Base-by-base conservation (phyloP, 2,329 filamentous ascomycete genomes). In the Colletotrichum destructivum region DNA sequence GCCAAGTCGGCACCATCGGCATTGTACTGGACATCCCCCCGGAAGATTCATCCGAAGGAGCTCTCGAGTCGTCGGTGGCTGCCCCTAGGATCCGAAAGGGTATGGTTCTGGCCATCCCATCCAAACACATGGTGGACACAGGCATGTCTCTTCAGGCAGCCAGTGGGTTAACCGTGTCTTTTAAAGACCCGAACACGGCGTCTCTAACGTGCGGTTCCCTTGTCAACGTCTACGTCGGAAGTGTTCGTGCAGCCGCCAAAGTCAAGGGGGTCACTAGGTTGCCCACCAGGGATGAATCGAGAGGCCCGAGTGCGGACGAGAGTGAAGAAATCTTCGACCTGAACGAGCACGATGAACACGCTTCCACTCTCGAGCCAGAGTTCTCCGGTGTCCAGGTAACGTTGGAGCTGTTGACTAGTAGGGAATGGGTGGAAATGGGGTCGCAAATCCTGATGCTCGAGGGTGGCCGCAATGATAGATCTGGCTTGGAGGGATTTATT, bases 1-100 rank as follows among this genome's bases (percentile, higher is more conserved):
- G 94, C 12, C 96, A 99, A 81, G 95, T 96, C 7, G 96, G 96
- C 0, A 98, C 95, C 0, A 88, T 99, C 65, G 96, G 95, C 0
- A 85, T 98, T 62, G 87, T 92, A 3, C 87, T 92, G n/a, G 84
- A 88, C 42, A 78, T 82, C 5, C 76, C 81, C 2, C 73, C 79
- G 18, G 79, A 82, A 31, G 79, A 80, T n/a, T 57, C 75, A 5
- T 76, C 78, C 5, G 78, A 81, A 68, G 76, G 75, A 51, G 54
- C 75, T 11, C 75, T 76, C 44, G 81, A 82, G 72, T 75, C 75
- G 52, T 66, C 73, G 49, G 75, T 76, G 52, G 75, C 76, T 26
- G 74, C 77, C 13, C 83, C 84, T 44, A 84, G 86, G 57, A 83
- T 92, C 67, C 86, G 90, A 74, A 96, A 97, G 81, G 96, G 96